phyloP scores from a whole-genome alignment of 2,329 filamentous ascomycete species.

The Lecanoromycetidae sp. region DNA sequence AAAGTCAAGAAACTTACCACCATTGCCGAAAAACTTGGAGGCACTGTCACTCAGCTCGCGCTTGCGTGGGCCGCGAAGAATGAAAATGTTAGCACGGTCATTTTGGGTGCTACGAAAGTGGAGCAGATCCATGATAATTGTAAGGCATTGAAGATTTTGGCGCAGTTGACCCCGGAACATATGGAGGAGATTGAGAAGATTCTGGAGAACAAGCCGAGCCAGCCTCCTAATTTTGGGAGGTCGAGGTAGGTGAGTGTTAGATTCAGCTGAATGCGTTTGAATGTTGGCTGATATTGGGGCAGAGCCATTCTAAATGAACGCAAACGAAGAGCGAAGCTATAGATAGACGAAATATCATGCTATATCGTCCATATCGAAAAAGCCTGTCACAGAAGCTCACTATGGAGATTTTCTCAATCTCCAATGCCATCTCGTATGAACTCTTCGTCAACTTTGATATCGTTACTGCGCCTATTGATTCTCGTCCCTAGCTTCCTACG shows the following conservation, averaged over 20 bases:
- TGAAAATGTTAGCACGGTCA: conserved; percentile 39
- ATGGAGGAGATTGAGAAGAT: conserved; percentile 35
- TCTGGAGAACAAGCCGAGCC: conserved; percentile 10
- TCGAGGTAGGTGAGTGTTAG: conserved; percentile 9
- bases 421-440: too few relatives aligned
- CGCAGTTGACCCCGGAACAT: conserved; percentile 32
- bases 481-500: too few relatives aligned
- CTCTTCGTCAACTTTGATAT: too few relatives aligned
- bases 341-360: too few relatives aligned
- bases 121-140: conserved; percentile 33
- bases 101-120: conserved; percentile 28
- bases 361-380: too few relatives aligned
- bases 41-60: conserved; percentile 46
- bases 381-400: too few relatives aligned
- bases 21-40: conserved; percentile 52
- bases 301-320: not conserved
- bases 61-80: conserved; percentile 50
- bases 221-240: conserved; percentile 5
- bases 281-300: not conserved
- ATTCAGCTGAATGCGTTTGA: not conserved
- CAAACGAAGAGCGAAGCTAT: not conserved
- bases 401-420: too few relatives aligned
- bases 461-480: too few relatives aligned
- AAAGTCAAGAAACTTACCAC: conserved; percentile 44
- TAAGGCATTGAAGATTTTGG: conserved; percentile 33